Percentiles rank a stretch among this genome's conserved stretches.
phyloP scores from a whole-genome alignment of 2,329 filamentous ascomycete species.

The Diaporthe longicolla region DNA sequence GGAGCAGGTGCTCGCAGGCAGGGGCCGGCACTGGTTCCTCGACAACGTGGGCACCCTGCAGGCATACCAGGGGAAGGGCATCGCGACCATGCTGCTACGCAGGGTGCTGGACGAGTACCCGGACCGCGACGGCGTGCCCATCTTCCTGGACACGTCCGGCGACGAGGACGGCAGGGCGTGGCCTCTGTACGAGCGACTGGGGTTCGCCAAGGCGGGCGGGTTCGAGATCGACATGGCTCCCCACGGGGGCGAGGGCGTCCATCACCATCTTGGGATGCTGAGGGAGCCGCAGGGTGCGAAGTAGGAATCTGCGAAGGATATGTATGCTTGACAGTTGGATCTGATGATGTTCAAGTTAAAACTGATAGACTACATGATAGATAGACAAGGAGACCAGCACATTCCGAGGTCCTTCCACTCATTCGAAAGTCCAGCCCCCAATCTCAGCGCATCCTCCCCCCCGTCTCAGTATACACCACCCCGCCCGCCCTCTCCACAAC shows the following conservation, averaged over 20 bases:
- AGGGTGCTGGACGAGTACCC: slow-evolving; percentile 12
- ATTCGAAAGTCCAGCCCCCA: background rate
- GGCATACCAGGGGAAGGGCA: slow-evolving; percentile 24
- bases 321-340: background rate
- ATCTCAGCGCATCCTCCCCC: background rate
- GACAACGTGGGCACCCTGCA: slow-evolving; percentile 38
- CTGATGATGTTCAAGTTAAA: background rate
- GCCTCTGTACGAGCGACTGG: slow-evolving; percentile 36
- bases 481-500: slow-evolving; percentile 34
- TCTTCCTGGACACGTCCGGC: slow-evolving; percentile 38
- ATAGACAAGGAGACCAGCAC: background rate
- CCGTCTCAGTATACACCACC: slow-evolving; percentile 32
- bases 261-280: slow-evolving; percentile 33
- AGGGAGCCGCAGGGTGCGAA: background rate
- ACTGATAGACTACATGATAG: background rate
- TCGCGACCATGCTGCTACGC: slow-evolving; percentile 29
- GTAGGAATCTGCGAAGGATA: background rate
- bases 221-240: slow-evolving; percentile 27
- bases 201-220: slow-evolving; percentile 24
- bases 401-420: background rate
- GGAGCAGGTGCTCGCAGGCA: slow-evolving; percentile 31
- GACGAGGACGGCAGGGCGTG: slow-evolving; percentile 35
- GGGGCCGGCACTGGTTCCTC: slow-evolving; percentile 19
- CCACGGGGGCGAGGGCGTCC: slow-evolving; percentile 12
- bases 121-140: slow-evolving; percentile 20